These are phyloP conservation scores for Chlamydomonas incerta DNA, from an alignment of 139 green algal species.

Conservation along the genomic window DNA sequence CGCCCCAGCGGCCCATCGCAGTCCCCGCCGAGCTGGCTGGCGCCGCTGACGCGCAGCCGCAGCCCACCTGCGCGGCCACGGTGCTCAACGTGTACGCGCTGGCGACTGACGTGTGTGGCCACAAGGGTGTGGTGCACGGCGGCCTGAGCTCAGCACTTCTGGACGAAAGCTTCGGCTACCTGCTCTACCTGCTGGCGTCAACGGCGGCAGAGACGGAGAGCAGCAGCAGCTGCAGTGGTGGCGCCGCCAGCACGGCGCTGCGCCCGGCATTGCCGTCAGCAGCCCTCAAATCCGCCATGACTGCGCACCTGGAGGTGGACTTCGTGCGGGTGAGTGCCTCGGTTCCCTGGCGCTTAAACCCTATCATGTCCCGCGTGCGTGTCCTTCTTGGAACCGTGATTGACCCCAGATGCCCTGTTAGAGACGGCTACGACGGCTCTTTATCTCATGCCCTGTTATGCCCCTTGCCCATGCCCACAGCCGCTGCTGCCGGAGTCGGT, in stretches of 20 bases:
- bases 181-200: not conserved
- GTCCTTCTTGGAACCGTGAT: too few relatives aligned
- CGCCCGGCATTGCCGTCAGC: not conserved
- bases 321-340: conserved; percentile 1
- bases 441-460: not conserved
- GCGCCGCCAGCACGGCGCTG: not conserved
- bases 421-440: not conserved
- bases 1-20: not conserved
- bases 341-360: too few relatives aligned
- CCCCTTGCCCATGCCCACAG: not conserved
- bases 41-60: not conserved
- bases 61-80: not conserved
- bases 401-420: too few relatives aligned
- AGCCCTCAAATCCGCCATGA: not conserved
- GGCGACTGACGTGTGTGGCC: not conserved
- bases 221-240: not conserved
- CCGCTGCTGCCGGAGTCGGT: not conserved
- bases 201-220: not conserved
- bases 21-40: not conserved
- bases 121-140: conserved; percentile 20
- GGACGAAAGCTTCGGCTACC: conserved; percentile 22
- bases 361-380: too few relatives aligned
- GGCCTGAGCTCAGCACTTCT: conserved; percentile 5
- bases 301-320: conserved; percentile 12
- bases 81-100: conserved; percentile 27